phyloP scores from a whole-genome alignment of 805 yeast species.

The Middelhovenomyces tepae region DNA sequence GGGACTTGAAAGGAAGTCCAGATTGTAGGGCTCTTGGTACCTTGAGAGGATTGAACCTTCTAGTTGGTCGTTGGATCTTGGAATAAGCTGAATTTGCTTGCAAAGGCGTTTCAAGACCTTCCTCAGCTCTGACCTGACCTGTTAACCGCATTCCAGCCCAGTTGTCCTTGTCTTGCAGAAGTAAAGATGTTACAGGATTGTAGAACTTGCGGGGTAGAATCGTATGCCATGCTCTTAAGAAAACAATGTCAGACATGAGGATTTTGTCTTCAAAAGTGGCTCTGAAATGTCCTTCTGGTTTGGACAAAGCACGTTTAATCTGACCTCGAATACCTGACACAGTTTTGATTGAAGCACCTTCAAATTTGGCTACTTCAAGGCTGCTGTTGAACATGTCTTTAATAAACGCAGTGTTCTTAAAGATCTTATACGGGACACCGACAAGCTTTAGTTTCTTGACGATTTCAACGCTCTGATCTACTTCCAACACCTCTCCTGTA shows the following conservation, averaged over 20 bases:
- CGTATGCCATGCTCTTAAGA: slow-evolving; percentile 95
- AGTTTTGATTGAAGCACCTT: slow-evolving; percentile 94
- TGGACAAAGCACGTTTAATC: slow-evolving; percentile 85
- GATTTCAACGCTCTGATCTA: slow-evolving; percentile 79
- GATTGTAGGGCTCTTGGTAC: slow-evolving; percentile 75
- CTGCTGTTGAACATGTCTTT: slow-evolving; percentile 93
- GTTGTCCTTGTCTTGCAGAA: slow-evolving; percentile 64
- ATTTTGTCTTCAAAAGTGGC: slow-evolving; percentile 97
- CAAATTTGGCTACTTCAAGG: slow-evolving; percentile 93
- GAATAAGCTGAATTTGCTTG: slow-evolving; percentile 43
- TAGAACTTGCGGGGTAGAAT: slow-evolving; percentile 83
- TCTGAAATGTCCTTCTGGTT: slow-evolving; percentile 91
- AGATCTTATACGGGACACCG: slow-evolving; percentile 89
- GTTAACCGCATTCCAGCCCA: slow-evolving; percentile 98
- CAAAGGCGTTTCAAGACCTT: slow-evolving; percentile 54
- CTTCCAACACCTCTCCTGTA: slow-evolving; percentile 91
- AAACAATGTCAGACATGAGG: slow-evolving; percentile 70
- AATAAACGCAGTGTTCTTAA: slow-evolving; percentile 92
- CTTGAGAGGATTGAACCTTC: slow-evolving; percentile 78
- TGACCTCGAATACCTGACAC: slow-evolving; percentile 98
- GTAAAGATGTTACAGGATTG: slow-evolving; percentile 90
- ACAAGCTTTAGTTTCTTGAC: slow-evolving; percentile 93
- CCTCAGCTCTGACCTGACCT: slow-evolving; percentile 82
- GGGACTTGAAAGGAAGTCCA: slow-evolving; percentile 85
- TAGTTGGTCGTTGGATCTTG: slow-evolving; percentile 75